Base-by-base conservation (phyloP, 768 basidiomycete genomes). In the Tylopilus sp. region DNA sequence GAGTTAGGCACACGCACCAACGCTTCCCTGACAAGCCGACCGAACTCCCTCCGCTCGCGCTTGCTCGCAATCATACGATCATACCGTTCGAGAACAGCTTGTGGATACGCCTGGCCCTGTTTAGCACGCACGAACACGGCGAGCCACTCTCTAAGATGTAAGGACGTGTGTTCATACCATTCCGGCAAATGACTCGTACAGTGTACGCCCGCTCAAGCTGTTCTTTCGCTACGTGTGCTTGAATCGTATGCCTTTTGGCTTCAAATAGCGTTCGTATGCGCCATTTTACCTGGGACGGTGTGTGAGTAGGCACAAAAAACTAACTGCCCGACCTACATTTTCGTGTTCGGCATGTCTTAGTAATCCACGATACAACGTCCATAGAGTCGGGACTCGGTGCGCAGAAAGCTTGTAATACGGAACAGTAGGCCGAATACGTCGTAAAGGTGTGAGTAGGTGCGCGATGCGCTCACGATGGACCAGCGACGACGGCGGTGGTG, bases 331-430 rank as follows among this genome's bases (percentile, higher is more conserved):
- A 17, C 80, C 48, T 58, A 88, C 86, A 62, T 79, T 72, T 23
- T 78, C 75, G 13, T 75, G 75, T 1, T 81, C 79, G 6, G 86
- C 75, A 36, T 75, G 60, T 25, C 75, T 70, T 43, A 89, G 67
- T 13, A 95, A 74, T 4, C 81, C 80, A 20, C 90, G 78, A 65
- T 93, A 95, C 5, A 94, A 70, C 0, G 74, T 67, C 86, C 88
- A 90, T 58, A 87, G 66, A 0, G 89, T 91, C 3, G 92, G 91
- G 73, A 73, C 42, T 74, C 85, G 79, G 65, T 95, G 92, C 0
- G 83, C 84, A 0, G 76, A 73, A 23, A 91, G 82, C 44, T 78
- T 64, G 61, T 77, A 91, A 59, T 91, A 88, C 3, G 86, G 82
- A 3, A 79, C 74, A 20, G 76, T 73, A 9, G 86, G 81, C 11